Evolutionary conservation across 1,284 basidiomycete species (phyloP).

Genomic region (Microstroma glucosiphilum): DNA sequence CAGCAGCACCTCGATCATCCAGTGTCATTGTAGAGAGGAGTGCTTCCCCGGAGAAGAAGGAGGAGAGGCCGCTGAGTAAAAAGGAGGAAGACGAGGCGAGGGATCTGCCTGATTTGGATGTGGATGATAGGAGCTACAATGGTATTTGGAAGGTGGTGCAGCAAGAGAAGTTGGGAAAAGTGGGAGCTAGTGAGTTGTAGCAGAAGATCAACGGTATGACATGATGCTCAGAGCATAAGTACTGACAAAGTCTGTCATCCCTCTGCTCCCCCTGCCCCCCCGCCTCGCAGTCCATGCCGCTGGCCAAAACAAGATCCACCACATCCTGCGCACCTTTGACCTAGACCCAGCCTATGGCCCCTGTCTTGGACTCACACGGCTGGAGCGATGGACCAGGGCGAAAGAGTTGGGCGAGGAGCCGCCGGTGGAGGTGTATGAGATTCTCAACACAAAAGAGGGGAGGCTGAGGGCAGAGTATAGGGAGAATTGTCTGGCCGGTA

Average conservation of each 20-base stretch:
- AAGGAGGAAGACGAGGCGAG: neutral
- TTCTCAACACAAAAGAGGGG: slow-evolving; percentile 41
- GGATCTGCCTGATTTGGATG: slow-evolving; percentile 1
- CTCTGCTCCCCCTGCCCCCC: neutral
- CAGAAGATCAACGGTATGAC: neutral
- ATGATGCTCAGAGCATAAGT: no score
- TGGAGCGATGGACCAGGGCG: slow-evolving; percentile 84
- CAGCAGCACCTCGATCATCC: neutral
- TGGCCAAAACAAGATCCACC: slow-evolving; percentile 38
- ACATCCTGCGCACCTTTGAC: slow-evolving; percentile 46
- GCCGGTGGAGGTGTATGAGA: slow-evolving; percentile 64
- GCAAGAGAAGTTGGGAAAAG: slow-evolving; percentile 6
- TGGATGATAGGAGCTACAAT: neutral
- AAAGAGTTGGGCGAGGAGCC: slow-evolving; percentile 72
- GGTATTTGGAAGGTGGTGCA: neutral
- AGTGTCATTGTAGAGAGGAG: neutral
- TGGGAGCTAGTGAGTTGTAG: slow-evolving; percentile 4
- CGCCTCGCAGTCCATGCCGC: slow-evolving; percentile 31
- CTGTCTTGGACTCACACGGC: slow-evolving; percentile 70
- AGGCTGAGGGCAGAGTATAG: slow-evolving; percentile 19
- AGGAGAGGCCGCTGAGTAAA: neutral
- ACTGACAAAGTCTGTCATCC: neutral
- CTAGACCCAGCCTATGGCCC: slow-evolving; percentile 63
- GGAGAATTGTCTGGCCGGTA: slow-evolving; percentile 4
- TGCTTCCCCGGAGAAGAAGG: neutral